phyloP scores from a whole-genome alignment of 108 stramenopile genomes.

The Skeletonema costatum region DNA sequence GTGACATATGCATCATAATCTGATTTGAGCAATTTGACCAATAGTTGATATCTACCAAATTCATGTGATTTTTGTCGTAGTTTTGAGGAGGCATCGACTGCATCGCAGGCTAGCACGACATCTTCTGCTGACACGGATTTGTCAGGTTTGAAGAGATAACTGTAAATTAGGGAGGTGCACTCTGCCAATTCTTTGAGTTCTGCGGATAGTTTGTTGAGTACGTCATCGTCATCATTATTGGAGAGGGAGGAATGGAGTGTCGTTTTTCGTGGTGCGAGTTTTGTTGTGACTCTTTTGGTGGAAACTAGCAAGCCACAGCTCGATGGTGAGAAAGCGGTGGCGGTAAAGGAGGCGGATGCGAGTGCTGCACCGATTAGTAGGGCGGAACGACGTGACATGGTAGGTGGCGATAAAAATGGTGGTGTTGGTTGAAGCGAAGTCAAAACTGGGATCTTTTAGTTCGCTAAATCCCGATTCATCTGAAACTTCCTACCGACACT shows the following conservation, averaged over 20 bases:
- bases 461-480: too few species aligned
- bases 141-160: slow-evolving; percentile 28
- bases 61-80: slow-evolving; percentile 58
- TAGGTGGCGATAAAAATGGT: not conserved
- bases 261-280: not conserved
- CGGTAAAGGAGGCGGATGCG: not conserved
- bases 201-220: not conserved
- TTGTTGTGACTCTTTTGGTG: not conserved
- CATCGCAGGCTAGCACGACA: slow-evolving; percentile 72
- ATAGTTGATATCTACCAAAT: slow-evolving; percentile 66
- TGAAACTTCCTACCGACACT: too few species aligned
- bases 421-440: not conserved
- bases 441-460: too few species aligned
- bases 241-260: not conserved
- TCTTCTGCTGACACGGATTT: slow-evolving; percentile 45
- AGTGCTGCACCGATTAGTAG: not conserved
- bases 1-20: slow-evolving; percentile 78
- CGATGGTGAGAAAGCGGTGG: not conserved
- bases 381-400: not conserved
- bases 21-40: slow-evolving; percentile 58
- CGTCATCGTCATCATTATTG: not conserved
- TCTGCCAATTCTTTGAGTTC: slow-evolving; percentile 22
- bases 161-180: slow-evolving; percentile 16
- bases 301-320: not conserved
- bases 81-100: slow-evolving; percentile 39